Evolutionary conservation across 2,329 filamentous ascomycete genomes (phyloP).

Genomic region (Ophiostoma quercus): DNA sequence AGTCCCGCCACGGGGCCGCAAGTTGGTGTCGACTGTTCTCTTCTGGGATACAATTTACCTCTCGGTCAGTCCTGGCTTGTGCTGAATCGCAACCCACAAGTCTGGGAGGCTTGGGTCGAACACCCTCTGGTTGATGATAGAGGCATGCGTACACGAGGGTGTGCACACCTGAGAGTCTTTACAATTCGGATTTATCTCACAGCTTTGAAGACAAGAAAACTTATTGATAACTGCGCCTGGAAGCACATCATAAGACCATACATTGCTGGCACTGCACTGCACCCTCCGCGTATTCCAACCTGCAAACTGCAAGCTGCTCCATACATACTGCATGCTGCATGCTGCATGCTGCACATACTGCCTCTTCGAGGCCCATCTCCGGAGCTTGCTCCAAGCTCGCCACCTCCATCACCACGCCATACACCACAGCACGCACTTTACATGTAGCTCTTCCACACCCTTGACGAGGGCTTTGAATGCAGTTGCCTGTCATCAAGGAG

Average conservation of each 20-base stretch:
- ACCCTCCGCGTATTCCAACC: background rate
- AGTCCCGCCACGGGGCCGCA: background rate
- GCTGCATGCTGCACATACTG: background rate
- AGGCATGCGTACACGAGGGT: background rate
- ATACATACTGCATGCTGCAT: background rate
- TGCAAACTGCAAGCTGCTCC: background rate
- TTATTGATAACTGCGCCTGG: too few species aligned
- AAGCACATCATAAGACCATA: background rate
- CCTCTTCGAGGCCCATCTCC: background rate
- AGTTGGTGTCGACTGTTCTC: background rate
- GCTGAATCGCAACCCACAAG: background rate
- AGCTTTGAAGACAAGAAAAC: too few species aligned
- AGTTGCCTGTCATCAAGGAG: background rate
- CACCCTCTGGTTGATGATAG: background rate
- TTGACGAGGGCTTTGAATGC: background rate
- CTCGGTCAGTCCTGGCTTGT: background rate
- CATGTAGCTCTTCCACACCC: slow-evolving; percentile 9
- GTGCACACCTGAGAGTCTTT: background rate
- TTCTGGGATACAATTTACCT: background rate
- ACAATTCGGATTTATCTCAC: too few species aligned
- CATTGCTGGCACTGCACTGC: background rate
- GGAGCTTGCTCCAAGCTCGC: background rate
- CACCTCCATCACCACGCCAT: too few species aligned
- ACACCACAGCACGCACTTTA: background rate
- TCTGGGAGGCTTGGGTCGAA: too few species aligned